These are phyloP conservation scores for Saturnispora dispora DNA, from an alignment of 805 yeast species.

Conservation along the genomic window DNA sequence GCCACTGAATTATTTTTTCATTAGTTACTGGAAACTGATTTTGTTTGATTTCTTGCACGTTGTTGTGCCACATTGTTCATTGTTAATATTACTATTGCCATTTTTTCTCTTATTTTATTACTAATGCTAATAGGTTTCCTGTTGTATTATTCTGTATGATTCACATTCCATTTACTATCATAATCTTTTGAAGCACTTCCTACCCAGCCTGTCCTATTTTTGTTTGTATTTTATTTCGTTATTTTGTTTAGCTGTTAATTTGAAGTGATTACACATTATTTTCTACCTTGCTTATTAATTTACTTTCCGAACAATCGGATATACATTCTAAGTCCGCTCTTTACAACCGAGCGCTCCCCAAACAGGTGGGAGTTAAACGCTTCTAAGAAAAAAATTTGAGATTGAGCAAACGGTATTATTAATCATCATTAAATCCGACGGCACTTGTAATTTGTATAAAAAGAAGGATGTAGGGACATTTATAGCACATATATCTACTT, in stretches of 20 bases:
- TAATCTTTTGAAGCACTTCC: neutral
- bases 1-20: constrained; percentile 5
- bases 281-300: neutral
- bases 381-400: neutral
- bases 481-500: too few relatives aligned
- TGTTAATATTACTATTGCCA: neutral
- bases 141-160: neutral
- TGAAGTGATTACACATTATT: neutral
- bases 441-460: neutral
- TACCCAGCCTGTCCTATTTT: neutral
- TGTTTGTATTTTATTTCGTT: neutral
- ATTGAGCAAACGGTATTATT: neutral
- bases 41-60: neutral
- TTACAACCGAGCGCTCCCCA: neutral
- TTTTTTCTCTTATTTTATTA: neutral
- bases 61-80: neutral
- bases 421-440: neutral
- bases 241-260: neutral
- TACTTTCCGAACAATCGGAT: neutral
- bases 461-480: neutral
- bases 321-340: neutral
- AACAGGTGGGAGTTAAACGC: neutral
- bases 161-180: neutral
- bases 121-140: neutral
- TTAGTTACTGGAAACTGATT: neutral